Base-by-base conservation (phyloP, 2,329 filamentous ascomycete genomes). In the Orbilia javanica region DNA sequence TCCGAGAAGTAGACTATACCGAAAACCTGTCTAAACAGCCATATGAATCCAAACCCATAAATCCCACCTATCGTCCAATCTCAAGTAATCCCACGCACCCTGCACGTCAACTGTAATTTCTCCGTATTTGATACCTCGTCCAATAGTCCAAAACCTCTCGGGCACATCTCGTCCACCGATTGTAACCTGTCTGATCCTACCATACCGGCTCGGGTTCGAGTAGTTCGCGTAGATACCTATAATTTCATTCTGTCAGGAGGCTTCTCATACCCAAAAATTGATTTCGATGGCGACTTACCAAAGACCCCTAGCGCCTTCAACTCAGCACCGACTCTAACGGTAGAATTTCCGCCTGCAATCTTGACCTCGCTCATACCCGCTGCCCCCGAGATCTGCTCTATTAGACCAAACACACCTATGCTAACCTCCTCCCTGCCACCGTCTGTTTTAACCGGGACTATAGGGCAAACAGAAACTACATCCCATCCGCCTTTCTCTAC, bases 381-480 rank as follows among this genome's bases (percentile, higher is more conserved):
- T 2, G 75, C 75, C 4, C 75, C 75, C 2, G 75, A 74, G 52
- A 79, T 74, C 34, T 79, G 69, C 15, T 66, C 75, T 4, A 79
- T 34, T 27, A 79, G 48, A 25, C 75, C 75, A 44, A 79, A 74
- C 6, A 70, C 70, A 6, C 55, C 68, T 8, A 79, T 34, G 2
- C 39, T 36, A 2, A 79, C 62, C n/a, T 78, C 74, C 1, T 15
- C 34, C 8, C 57, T 60, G 10, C 65, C 60, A 5, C 57, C 39
- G 18, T 63, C 62, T 11, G 53, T 63, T 25, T 31, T 71, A 10
- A 71, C 63, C 4, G 74, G 62, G 25, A 63, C 62, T 7, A 72
- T 68, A 22, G 74, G 74, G 53, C 67, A 67, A 31, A 72, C 46
- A 4, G 31, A 53, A 22, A 46, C 20, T 11, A 68, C 67, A 46